phyloP scores from a whole-genome alignment of 2,329 filamentous ascomycete genomes.

The Neodidymelliopsis sp. region DNA sequence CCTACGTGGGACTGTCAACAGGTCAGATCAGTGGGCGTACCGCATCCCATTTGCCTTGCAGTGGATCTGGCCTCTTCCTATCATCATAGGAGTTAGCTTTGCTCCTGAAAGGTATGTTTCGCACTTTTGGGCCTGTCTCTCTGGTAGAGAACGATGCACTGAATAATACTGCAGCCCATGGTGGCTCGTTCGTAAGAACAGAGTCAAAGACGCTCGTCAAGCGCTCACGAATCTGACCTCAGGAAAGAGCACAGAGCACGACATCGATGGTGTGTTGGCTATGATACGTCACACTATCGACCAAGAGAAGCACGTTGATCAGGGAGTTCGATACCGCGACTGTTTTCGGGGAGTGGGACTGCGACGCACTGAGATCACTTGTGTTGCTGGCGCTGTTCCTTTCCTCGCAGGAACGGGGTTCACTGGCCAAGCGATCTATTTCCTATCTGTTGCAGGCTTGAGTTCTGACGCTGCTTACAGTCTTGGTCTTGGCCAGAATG shows the following conservation, averaged over 20 bases:
- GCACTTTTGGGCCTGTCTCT: conserved; percentile 57
- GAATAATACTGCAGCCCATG: not conserved
- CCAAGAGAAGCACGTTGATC: conserved; percentile 70
- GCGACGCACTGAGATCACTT: conserved; percentile 78
- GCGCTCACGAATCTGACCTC: conserved; percentile 5
- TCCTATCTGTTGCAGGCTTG: conserved; percentile 54
- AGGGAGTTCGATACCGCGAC: conserved; percentile 74
- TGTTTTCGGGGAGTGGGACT: conserved; percentile 80
- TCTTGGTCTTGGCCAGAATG: conserved; percentile 60
- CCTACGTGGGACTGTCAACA: conserved; percentile 68
- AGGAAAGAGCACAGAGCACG: conserved; percentile 53
- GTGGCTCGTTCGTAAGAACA: conserved; percentile 12
- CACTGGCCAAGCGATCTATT: conserved; percentile 50
- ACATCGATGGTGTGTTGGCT: conserved; percentile 46
- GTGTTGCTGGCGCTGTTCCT: conserved; percentile 55
- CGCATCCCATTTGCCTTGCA: conserved; percentile 71
- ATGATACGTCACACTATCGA: conserved; percentile 90
- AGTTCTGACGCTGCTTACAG: conserved; percentile 47
- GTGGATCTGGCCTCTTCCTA: conserved; percentile 75
- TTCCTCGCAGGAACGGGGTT: conserved; percentile 36
- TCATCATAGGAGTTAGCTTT: conserved; percentile 68
- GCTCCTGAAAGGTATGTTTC: conserved; percentile 78
- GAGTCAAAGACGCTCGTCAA: conserved; percentile 6
- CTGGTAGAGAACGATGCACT: not conserved
- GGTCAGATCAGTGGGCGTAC: conserved; percentile 68